These are phyloP conservation scores for Chenopodium quinoa DNA, from an alignment of 148 eudicot genomes.

Conservation along the genomic window DNA sequence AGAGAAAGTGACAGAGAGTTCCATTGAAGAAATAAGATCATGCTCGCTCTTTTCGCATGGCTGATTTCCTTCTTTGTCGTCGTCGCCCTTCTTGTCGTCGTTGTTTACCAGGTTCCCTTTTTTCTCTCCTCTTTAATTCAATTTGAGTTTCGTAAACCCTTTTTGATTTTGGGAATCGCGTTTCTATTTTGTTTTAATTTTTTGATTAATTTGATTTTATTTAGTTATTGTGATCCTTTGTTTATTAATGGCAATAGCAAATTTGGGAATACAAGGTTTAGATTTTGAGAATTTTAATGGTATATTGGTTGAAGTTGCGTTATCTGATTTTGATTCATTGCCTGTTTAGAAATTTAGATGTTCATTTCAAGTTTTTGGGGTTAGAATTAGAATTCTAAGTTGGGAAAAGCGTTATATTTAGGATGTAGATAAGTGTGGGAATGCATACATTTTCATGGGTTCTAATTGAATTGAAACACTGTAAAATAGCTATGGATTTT, in stretches of 20 bases:
- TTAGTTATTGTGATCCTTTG: no score
- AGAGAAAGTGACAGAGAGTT: not conserved
- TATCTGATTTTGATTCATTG: not conserved
- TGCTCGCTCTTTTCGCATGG: conserved; percentile 70
- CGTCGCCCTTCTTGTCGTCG: conserved; percentile 58
- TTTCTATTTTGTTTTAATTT: not conserved
- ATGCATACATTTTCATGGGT: not conserved
- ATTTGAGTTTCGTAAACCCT: not conserved
- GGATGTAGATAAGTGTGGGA: not conserved
- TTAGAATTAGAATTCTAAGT: not conserved
- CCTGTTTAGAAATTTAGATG: not conserved
- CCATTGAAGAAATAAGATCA: conserved; percentile 6
- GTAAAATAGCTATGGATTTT: no score
- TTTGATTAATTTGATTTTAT: no score
- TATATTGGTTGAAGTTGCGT: not conserved
- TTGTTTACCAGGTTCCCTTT: conserved; percentile 60
- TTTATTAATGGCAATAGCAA: no score
- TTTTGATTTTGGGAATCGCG: not conserved
- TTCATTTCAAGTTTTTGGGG: not conserved
- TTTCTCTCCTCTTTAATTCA: conserved; percentile 5
- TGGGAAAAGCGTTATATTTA: no score
- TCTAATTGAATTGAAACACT: no score
- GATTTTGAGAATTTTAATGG: not conserved
- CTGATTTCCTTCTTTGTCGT: conserved; percentile 69
- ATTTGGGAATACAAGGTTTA: not conserved